phyloP scores from a whole-genome alignment of 2,329 filamentous ascomycete species.

The Fusarium cicatricum region DNA sequence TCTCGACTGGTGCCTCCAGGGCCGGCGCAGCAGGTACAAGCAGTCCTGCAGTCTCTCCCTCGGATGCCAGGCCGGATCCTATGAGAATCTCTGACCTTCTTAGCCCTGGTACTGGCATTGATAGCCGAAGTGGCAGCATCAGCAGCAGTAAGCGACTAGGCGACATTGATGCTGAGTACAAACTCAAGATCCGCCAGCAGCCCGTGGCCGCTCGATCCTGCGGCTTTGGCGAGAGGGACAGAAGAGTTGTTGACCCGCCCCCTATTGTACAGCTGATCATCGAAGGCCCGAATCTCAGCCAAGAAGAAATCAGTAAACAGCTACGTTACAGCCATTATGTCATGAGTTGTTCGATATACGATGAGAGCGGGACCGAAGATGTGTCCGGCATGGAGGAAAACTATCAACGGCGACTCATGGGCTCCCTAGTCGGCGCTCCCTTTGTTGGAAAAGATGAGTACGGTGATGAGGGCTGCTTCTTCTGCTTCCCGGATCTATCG shows the following conservation, averaged over 20 bases:
- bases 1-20: not conserved
- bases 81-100: slow-evolving; percentile 39
- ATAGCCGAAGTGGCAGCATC: not conserved
- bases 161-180: slow-evolving; percentile 40
- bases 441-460: slow-evolving; percentile 80
- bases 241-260: slow-evolving; percentile 83
- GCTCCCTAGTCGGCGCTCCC: slow-evolving; percentile 77
- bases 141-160: slow-evolving; percentile 1
- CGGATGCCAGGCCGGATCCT: slow-evolving; percentile 27
- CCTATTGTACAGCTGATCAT: slow-evolving; percentile 80
- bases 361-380: slow-evolving; percentile 72
- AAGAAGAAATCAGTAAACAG: slow-evolving; percentile 60
- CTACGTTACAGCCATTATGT: slow-evolving; percentile 72
- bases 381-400: slow-evolving; percentile 76
- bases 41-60: slow-evolving; percentile 23
- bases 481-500: slow-evolving; percentile 84
- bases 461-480: slow-evolving; percentile 79
- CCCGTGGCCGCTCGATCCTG: slow-evolving; percentile 81
- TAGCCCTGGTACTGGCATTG: slow-evolving; percentile 3
- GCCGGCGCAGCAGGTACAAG: not conserved
- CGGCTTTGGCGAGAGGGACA: slow-evolving; percentile 83
- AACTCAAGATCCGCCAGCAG: slow-evolving; percentile 72
- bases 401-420: slow-evolving; percentile 80
- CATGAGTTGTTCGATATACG: slow-evolving; percentile 80
- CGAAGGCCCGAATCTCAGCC: slow-evolving; percentile 62